Base-by-base conservation (phyloP, 768 basidiomycete genomes). In the Mycena metata region DNA sequence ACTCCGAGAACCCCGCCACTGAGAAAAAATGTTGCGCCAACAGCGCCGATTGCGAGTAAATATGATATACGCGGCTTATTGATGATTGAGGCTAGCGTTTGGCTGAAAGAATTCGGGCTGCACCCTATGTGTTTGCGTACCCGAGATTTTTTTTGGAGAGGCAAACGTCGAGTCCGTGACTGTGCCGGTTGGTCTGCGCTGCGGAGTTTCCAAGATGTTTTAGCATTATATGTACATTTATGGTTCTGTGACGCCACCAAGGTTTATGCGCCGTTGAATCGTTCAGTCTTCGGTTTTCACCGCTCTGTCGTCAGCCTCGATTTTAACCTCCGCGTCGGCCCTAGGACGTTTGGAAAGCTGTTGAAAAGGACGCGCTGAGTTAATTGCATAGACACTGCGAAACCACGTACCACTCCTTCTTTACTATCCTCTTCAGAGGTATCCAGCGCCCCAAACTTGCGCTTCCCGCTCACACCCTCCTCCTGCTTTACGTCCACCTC, bases 261-360 rank as follows among this genome's bases (percentile, higher is more conserved):
- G 30, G 21, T 19, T 9, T 35, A 33, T 19, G 45, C 30, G 6
- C 30, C 30, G 30, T 12, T 43, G 10, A 26, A n/a, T 12, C 52
- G 2, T 54, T 35, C 35, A 24, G 10, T 26, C n/a, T n/a, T 55
- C 52, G 1, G 51, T n/a, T 9, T 42, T 52, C 2, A 42, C 60
- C n/a, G 10, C 19, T 17, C 17, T 35, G 51, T 16, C 35, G 30
- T 39, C 39, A 10, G 9, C 9, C 41, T 59, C 30, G 3, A 33
- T 19, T 23, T 59, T 59, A 30, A 59, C 26, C 8, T 35, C 41
- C 17, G 17, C 15, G 51, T 21, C 15, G 7, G 3, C n/a, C 45
- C 52, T n/a, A 0, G 52, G 52, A 36, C 52, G 62, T 42, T 63
- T 63, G 43, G 52, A 55, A 47, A 63, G 33, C 62, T 63, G 33